phyloP scores from a whole-genome alignment of 768 basidiomycete genomes.

The Pleurotus citrinopileatus region DNA sequence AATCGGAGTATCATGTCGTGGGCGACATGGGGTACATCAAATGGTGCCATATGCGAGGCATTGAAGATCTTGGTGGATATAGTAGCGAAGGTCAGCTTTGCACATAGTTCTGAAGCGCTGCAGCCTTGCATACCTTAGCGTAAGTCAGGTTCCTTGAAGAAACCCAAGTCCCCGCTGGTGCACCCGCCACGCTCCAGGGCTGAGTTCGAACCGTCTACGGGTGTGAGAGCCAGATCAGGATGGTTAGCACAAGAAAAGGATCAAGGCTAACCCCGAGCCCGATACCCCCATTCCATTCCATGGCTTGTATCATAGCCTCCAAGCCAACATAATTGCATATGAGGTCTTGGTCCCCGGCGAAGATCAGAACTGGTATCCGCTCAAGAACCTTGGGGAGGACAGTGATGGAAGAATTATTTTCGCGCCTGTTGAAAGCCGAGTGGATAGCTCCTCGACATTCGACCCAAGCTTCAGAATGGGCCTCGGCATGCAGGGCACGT shows the following conservation, averaged over 20 bases:
- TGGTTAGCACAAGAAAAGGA: conserved; percentile 1
- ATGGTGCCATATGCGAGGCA: conserved; percentile 95
- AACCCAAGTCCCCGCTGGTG: conserved; percentile 89
- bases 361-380: conserved; percentile 82
- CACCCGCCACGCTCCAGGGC: conserved; percentile 72
- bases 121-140: conserved; percentile 58
- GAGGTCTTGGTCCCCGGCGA: conserved; percentile 92
- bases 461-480: conserved; percentile 77
- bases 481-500: conserved; percentile 74
- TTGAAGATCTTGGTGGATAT: conserved; percentile 67
- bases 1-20: conserved; percentile 99
- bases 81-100: not conserved
- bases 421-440: conserved; percentile 48
- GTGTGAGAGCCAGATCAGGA: conserved; percentile 11
- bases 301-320: conserved; percentile 76
- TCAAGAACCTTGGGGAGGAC: conserved; percentile 78
- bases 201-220: conserved; percentile 63
- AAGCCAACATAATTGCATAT: conserved; percentile 96
- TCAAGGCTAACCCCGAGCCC: conserved; percentile 71
- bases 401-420: conserved; percentile 66
- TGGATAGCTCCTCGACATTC: conserved; percentile 80
- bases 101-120: not conserved
- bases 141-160: conserved; percentile 89
- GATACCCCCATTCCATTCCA: conserved; percentile 83
- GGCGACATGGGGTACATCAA: conserved; percentile 80